These are phyloP conservation scores for Geosmithia flava DNA, from an alignment of 2,329 filamentous ascomycete genomes.

Conservation along the genomic window DNA sequence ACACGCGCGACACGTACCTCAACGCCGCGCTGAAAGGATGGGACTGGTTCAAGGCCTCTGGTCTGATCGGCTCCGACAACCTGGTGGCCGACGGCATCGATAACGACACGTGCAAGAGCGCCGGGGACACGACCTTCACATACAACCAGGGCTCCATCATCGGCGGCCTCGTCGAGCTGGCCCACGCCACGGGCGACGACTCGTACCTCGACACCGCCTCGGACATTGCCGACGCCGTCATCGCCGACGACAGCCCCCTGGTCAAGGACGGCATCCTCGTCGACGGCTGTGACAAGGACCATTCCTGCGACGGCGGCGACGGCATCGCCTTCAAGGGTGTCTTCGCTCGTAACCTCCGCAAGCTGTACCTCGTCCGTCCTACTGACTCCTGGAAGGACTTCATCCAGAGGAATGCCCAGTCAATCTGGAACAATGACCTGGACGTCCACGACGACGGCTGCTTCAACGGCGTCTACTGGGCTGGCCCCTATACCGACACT, in stretches of 20 bases:
- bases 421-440: conserved; percentile 13
- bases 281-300: conserved; percentile 18
- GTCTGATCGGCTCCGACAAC: conserved; percentile 34
- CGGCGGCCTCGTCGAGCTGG: conserved; percentile 31
- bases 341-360: conserved; percentile 1
- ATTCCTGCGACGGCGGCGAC: conserved; percentile 31
- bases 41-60: conserved; percentile 37
- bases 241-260: conserved; percentile 19
- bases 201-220: conserved; percentile 17
- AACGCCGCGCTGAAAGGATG: conserved; percentile 33
- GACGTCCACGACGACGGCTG: conserved; percentile 25
- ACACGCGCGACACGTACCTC: conserved; percentile 20
- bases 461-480: conserved; percentile 49
- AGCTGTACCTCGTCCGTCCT: conserved; percentile 3
- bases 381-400: conserved; percentile 4
- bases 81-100: conserved; percentile 41
- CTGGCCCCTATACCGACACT: conserved; percentile 39
- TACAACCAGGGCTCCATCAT: conserved; percentile 42
- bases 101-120: conserved; percentile 17
- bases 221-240: conserved; percentile 41
- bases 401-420: conserved; percentile 4
- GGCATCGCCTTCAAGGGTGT: conserved; percentile 52
- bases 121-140: conserved; percentile 24
- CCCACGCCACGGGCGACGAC: conserved; percentile 25
- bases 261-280: conserved; percentile 32